Evolutionary conservation across 371 early-diverging fungal species (phyloP).

Genomic region (Blakeslea trispora): DNA sequence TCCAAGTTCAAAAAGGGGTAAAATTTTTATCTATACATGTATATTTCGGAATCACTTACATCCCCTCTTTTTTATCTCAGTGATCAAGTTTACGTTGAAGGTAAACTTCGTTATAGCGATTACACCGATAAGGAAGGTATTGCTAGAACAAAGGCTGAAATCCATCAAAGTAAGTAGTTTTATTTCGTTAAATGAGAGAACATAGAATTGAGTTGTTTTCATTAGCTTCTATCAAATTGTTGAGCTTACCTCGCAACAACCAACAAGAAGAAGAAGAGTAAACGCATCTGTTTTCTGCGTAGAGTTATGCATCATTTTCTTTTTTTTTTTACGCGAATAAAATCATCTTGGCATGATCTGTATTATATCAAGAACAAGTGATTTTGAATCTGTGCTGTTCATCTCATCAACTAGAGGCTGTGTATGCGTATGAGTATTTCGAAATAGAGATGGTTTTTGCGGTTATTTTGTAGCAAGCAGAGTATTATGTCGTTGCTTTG

Average conservation of each 20-base stretch:
- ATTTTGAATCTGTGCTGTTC: too few species aligned
- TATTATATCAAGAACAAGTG: too few species aligned
- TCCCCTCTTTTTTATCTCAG: slow-evolving; percentile 36
- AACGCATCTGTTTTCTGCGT: too few species aligned
- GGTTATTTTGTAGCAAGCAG: too few species aligned
- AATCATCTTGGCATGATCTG: too few species aligned
- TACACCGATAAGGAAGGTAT: slow-evolving; percentile 66
- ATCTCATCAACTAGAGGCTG: too few species aligned
- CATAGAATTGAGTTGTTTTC: not conserved
- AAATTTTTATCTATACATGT: too few species aligned
- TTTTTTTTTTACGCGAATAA: not conserved
- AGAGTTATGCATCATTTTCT: too few species aligned
- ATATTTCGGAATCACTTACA: too few species aligned
- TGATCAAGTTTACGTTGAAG: slow-evolving; percentile 66
- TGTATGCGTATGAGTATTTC: not conserved
- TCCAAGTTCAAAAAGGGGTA: slow-evolving; percentile 59
- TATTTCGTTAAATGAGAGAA: not conserved
- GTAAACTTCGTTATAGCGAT: slow-evolving; percentile 56
- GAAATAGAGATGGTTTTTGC: too few species aligned
- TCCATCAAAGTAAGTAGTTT: slow-evolving; percentile 49
- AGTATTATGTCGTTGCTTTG: too few species aligned
- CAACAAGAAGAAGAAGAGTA: slow-evolving; percentile 22
- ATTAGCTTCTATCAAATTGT: slow-evolving; percentile 18
- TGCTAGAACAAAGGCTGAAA: slow-evolving; percentile 57
- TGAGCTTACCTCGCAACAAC: slow-evolving; percentile 15